Evolutionary conservation across 2,329 filamentous ascomycete species (phyloP), one percentile per base, ranked within the genome.

Genomic region (Domatiomyces catenatus): DNA sequence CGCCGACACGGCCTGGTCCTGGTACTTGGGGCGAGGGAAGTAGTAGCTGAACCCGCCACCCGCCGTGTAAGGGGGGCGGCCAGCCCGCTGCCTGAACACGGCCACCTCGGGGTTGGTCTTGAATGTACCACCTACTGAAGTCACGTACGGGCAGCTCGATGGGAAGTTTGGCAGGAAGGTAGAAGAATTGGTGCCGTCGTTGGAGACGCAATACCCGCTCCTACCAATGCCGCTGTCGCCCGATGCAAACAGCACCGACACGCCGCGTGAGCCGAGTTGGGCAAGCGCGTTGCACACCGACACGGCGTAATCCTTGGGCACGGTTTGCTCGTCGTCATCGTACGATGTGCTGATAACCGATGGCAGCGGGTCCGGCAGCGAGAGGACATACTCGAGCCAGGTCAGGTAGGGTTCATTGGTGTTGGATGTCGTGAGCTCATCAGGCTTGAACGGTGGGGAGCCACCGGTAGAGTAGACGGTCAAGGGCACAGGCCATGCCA

Each of bases 351-450:
- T 76, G 59, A 85, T 74, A 15, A 80, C 75, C 46, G 78, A 73
- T 0, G 82, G 81, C 1, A 85, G 68, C 0, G 64, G 59, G 49
- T 74, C 64, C 18, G 64, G 59, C 53, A 74, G 72, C 1, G 66
- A 64, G 0, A 81, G 71, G 1, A 83, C 62, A 62, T 77, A 76
- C 50, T 76, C 71, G 6, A 84, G 68, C 69, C 76, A 84, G 12
- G 71, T 71, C 1, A 84, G 68, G 63, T 84, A 85, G 0, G 81
- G 81, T 66, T 86, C 83, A 62, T 85, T 86, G 56, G 70, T 72
- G 62, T 80, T 73, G 28, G 56, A 59, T 10, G 54, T 56, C 46
- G 58, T 65, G 18, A 71, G 62, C 47, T 66, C 67, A 42, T 77
- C 71, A 0, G 76, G 71, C 8, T 69, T 65, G 59, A 74, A 75